Conservation (phyloP, 2,329 filamentous ascomycete genomes). For the Pyrenophora seminiperda region DNA sequence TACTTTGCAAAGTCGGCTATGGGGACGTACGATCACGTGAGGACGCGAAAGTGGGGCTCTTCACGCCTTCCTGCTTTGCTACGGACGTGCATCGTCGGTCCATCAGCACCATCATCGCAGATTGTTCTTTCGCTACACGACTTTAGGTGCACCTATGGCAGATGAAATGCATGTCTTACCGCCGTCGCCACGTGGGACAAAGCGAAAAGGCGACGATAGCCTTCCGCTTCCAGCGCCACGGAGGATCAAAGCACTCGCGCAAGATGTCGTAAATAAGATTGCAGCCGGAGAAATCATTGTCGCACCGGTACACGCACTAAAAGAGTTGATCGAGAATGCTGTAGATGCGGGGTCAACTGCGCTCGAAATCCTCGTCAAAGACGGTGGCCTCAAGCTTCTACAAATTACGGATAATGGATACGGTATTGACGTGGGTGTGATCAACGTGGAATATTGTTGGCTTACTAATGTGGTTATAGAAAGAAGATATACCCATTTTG, state of each 20-base stretch:
- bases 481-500: constrained; percentile 86
- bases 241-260: constrained; percentile 76
- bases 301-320: constrained; percentile 91
- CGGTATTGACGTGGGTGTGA: constrained; percentile 78
- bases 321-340: constrained; percentile 95
- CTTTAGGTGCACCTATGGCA: constrained; percentile 24
- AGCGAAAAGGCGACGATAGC: constrained; percentile 44
- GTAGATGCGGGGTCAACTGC: constrained; percentile 96
- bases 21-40: constrained; percentile 20
- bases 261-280: constrained; percentile 97
- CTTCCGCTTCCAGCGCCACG: constrained; percentile 47
- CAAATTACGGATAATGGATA: constrained; percentile 98
- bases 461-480: constrained; percentile 56
- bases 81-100: constrained; percentile 1
- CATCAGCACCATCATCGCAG: constrained; percentile 8
- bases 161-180: constrained; percentile 39
- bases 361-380: constrained; percentile 89
- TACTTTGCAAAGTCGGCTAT: no score
- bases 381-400: constrained; percentile 90
- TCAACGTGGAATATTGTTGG: neutral
- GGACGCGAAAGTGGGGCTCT: constrained; percentile 29
- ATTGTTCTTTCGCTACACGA: constrained; percentile 1
- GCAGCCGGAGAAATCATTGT: constrained; percentile 98
- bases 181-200: constrained; percentile 41
- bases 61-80: constrained; percentile 13